phyloP scores from a whole-genome alignment of 306 rosid genomes.

The Rosa multiflora region DNA sequence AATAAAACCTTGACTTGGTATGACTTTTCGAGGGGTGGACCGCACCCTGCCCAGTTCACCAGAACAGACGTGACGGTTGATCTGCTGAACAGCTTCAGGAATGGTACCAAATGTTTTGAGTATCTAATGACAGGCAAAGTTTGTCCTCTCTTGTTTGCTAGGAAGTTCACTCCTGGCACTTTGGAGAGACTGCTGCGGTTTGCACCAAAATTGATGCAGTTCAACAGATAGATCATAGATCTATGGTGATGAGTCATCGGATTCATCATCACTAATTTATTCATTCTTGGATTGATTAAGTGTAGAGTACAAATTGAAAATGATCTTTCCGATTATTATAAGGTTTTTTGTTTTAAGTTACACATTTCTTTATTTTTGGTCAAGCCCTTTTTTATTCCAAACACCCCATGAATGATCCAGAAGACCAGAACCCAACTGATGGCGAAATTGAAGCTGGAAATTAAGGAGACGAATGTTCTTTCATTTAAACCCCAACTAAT shows the following conservation, averaged over 20 bases:
- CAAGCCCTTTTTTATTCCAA: neutral
- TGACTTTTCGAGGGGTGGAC: conserved; percentile 79
- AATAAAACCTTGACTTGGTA: conserved; percentile 80
- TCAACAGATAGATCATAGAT: neutral
- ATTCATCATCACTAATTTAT: neutral
- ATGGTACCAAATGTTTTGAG: conserved; percentile 36
- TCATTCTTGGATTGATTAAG: neutral
- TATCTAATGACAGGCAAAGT: conserved; percentile 34
- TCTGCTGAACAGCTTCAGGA: conserved; percentile 51
- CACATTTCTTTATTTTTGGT: neutral
- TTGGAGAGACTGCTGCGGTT: conserved; percentile 38
- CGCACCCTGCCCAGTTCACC: conserved; percentile 61
- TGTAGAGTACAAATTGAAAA: neutral
- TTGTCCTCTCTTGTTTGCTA: conserved; percentile 65
- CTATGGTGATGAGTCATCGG: neutral
- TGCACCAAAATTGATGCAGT: conserved; percentile 3
- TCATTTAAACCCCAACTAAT: neutral
- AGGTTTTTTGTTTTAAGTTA: neutral
- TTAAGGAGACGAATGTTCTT: neutral
- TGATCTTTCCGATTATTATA: neutral
- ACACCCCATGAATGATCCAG: neutral
- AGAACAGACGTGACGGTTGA: conserved; percentile 47
- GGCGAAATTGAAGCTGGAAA: neutral
- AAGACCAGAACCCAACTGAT: neutral
- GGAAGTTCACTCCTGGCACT: conserved; percentile 60